Evolutionary conservation across 495 filamentous ascomycete species (phyloP), one percentile per base, ranked within the genome.

Genomic region (Podospora tetraspora): DNA sequence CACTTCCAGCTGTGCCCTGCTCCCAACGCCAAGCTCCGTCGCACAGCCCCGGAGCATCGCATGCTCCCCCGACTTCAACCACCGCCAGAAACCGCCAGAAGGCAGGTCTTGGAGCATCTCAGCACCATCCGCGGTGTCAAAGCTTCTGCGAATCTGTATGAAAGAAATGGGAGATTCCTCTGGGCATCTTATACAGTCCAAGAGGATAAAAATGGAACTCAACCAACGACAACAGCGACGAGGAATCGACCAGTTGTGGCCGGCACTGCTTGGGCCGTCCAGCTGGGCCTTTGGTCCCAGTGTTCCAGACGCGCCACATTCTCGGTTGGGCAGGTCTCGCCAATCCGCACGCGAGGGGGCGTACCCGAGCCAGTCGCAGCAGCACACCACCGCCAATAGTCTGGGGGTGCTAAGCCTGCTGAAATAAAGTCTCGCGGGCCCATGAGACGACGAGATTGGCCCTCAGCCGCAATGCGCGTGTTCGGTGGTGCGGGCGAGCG

Each of bases 391-490:
- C 61, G 57, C 60, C 67, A 62, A 62, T 71, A 59, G 59, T 30
- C 23, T 22, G 64, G 59, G 57, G 34, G 29, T 62, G 67, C 64
- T 68, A 30, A 69, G 64, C 62, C 34, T 66, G 66, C 72, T 64
- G 73, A 71, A 63, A 67, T 69, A 68, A 63, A 62, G 60, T 63
- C 67, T 60, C 59, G 61, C 56, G 52, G 56, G 61, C 63, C 63
- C 56, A 59, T 23, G 59, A 62, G 56, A 60, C 58, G 43, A 62
- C 27, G 43, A 62, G 67, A 65, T 60, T 71, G 34, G 63, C 24
- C 32, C 37, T 76, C 74, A 76, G 74, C 74, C 74, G 74, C 74
- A 74, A 69, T 74, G 70, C 74, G 66, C 9, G 43, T 30, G 19
- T 61, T 74, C 74, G 74, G 74, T 58, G 37, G 61, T 68, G 56